Conservation (phyloP, 2,329 filamentous ascomycete species). For the Aspergillus melleus region DNA sequence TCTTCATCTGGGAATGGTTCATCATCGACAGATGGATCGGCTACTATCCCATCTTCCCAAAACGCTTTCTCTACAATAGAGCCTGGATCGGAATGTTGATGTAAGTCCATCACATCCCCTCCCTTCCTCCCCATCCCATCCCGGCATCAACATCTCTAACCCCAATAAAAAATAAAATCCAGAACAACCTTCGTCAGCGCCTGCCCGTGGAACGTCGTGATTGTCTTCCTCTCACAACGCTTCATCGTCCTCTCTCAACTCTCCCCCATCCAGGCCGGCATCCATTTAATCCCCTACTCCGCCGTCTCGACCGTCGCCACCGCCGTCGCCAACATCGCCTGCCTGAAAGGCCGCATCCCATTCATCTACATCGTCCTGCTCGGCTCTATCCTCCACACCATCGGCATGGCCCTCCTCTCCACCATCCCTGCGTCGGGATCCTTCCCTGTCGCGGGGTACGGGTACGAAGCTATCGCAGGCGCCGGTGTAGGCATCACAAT, state of each 20-base stretch:
- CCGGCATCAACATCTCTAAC: background rate
- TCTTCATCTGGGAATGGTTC: slow-evolving; percentile 7
- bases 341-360: slow-evolving; percentile 2
- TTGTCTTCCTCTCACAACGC: slow-evolving; percentile 5
- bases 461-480: slow-evolving; percentile 5
- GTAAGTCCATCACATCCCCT: background rate
- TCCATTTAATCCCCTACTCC: slow-evolving; percentile 3
- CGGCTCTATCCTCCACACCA: slow-evolving; percentile 1
- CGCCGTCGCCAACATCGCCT: background rate
- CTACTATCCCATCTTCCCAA: slow-evolving; percentile 1
- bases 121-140: too few relatives aligned
- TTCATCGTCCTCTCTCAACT: background rate
- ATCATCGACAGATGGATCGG: background rate
- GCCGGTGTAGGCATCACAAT: slow-evolving; percentile 1
- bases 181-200: slow-evolving; percentile 5
- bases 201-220: slow-evolving; percentile 7
- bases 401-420: slow-evolving; percentile 1
- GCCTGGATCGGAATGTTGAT: slow-evolving; percentile 7
- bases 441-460: background rate
- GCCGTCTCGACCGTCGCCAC: slow-evolving; percentile 2
- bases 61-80: slow-evolving; percentile 1
- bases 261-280: slow-evolving; percentile 2
- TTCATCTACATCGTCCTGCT: slow-evolving; percentile 4
- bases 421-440: background rate
- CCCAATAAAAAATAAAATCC: background rate